Conservation (phyloP, 148 eudicot genomes). For the Amaranthus hypochondriacus region DNA sequence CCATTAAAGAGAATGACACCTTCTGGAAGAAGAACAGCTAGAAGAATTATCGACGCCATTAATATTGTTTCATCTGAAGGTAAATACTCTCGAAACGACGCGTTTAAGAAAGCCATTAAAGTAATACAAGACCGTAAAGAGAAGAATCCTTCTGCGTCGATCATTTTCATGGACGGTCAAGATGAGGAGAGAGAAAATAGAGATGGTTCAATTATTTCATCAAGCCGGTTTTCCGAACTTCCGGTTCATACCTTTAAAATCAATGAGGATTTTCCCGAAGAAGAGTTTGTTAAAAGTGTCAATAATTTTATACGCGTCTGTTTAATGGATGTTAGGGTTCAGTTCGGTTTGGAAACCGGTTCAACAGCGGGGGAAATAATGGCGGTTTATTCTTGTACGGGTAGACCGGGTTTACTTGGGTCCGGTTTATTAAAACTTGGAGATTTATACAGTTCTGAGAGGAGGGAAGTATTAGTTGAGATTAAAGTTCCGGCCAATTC, state of each 20-base stretch:
- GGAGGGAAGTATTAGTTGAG: constrained; percentile 64
- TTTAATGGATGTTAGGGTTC: constrained; percentile 53
- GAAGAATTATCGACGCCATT: constrained; percentile 60
- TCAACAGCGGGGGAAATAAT: constrained; percentile 56
- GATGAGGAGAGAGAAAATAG: constrained; percentile 1
- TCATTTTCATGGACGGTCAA: constrained; percentile 46
- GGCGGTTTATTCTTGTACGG: constrained; percentile 54
- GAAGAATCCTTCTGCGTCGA: constrained; percentile 45
- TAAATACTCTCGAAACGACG: constrained; percentile 36
- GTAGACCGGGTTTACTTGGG: constrained; percentile 42
- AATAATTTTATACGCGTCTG: constrained; percentile 46
- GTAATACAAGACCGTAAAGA: constrained; percentile 80
- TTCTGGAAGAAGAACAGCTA: constrained; percentile 51
- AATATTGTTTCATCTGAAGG: constrained; percentile 31
- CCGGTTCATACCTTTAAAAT: constrained; percentile 47
- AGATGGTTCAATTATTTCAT: constrained; percentile 3
- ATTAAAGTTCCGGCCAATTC: constrained; percentile 55
- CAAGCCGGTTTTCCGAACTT: constrained; percentile 52
- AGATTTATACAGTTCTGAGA: constrained; percentile 61
- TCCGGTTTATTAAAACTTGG: constrained; percentile 51
- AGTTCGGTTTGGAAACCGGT: constrained; percentile 52
- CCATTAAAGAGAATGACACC: constrained; percentile 71
- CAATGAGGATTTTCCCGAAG: constrained; percentile 32
- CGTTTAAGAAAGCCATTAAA: constrained; percentile 65
- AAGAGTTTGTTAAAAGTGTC: constrained; percentile 36